Conservation (phyloP, 2,329 filamentous ascomycete species). For the Hirsutella minnesotensis region DNA sequence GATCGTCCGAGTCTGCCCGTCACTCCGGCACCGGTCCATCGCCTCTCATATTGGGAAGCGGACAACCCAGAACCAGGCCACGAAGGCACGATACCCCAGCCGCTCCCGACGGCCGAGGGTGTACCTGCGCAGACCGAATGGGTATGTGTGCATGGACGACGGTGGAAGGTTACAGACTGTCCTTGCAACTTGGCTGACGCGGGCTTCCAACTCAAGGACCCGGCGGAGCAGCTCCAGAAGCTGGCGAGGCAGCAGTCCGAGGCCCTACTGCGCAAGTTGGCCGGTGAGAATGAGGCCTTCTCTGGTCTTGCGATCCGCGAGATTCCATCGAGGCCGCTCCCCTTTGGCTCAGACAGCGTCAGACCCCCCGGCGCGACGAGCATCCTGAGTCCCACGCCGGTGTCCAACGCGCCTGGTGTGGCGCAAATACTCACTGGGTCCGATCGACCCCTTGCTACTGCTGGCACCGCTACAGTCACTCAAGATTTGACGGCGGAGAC, state of each 20-base stretch:
- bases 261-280: constrained; percentile 43
- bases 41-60: constrained; percentile 52
- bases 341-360: constrained; percentile 38
- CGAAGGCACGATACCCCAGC: constrained; percentile 37
- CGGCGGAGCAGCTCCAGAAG: constrained; percentile 56
- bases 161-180: constrained; percentile 39
- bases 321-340: constrained; percentile 37
- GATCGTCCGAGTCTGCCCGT: constrained; percentile 85
- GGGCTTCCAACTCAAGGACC: constrained; percentile 48
- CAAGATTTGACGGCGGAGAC: too few relatives aligned
- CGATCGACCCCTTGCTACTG: too few relatives aligned
- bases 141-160: constrained; percentile 63
- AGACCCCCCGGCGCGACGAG: constrained; percentile 11
- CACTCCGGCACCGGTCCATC: constrained; percentile 69
- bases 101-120: constrained; percentile 65
- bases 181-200: constrained; percentile 45
- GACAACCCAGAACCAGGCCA: constrained; percentile 24
- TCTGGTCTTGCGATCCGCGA: constrained; percentile 16
- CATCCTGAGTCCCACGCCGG: constrained; percentile 5
- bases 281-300: constrained; percentile 16
- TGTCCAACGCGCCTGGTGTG: neutral
- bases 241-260: constrained; percentile 56
- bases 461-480: too few relatives aligned
- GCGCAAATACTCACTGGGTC: neutral
- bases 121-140: constrained; percentile 83